phyloP scores from a whole-genome alignment of 345 rosid genomes.

The Gynandropsis gynandra region DNA sequence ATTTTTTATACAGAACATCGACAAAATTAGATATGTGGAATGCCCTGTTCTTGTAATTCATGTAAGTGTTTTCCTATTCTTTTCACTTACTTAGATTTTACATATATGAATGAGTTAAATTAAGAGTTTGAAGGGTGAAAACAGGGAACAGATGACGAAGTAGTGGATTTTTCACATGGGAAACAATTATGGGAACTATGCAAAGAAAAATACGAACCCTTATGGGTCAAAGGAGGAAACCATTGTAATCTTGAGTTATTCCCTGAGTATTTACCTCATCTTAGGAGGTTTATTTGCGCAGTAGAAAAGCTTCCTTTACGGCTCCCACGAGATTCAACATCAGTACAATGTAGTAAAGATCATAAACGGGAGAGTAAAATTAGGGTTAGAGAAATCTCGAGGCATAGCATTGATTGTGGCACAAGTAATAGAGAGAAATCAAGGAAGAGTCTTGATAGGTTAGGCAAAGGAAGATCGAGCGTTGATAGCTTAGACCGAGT shows the following conservation, averaged over 20 bases:
- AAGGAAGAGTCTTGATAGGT: conserved; percentile 49
- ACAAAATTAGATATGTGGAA: conserved; percentile 58
- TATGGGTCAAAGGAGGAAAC: conserved; percentile 78
- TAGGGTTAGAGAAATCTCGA: conserved; percentile 43
- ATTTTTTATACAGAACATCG: conserved; percentile 74
- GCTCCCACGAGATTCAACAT: conserved; percentile 16
- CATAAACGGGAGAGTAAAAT: conserved; percentile 29
- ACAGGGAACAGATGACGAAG: conserved; percentile 84
- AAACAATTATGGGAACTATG: conserved; percentile 77
- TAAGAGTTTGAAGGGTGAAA: too few relatives aligned
- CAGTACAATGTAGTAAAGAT: conserved; percentile 18
- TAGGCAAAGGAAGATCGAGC: conserved; percentile 50
- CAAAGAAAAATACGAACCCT: conserved; percentile 82
- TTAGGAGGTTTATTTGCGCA: conserved; percentile 66
- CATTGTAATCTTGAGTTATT: conserved; percentile 76
- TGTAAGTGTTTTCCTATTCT: conserved; percentile 37
- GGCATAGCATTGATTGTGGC: conserved; percentile 45
- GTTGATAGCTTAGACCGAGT: conserved; percentile 53
- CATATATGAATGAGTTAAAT: too few relatives aligned
- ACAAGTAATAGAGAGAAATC: conserved; percentile 40
- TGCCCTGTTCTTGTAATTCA: conserved; percentile 94
- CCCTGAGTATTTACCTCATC: conserved; percentile 73
- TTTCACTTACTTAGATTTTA: too few relatives aligned
- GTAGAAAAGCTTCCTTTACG: conserved; percentile 49
- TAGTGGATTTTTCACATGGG: conserved; percentile 78